Base-by-base conservation (phyloP, 805 yeast species). In the Wickerhamomyces pijperi region DNA sequence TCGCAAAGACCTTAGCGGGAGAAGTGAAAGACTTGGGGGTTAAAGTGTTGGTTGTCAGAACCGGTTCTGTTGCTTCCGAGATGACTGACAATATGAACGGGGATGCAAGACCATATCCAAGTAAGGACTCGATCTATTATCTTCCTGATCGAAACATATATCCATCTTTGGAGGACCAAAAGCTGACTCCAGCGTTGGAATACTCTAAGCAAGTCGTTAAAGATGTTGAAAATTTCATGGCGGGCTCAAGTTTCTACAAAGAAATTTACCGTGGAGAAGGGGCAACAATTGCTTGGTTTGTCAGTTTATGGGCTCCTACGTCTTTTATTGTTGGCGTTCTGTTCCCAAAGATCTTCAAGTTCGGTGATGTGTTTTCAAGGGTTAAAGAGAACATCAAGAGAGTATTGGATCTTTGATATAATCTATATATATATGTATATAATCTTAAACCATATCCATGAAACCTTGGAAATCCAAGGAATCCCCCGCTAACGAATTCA, bases 11-110 rank as follows among this genome's bases (percentile, higher is more conserved):
- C 2, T 47, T 67, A 16, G 59, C 56, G 4, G 40, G 52, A 5
- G 72, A 67, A 40, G 46, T 65, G 53, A 44, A 47, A 32, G 60
- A 61, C 0, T 54, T 64, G 37, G 70, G 64, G 1, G 67, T 66
- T 28, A 51, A 54, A 38, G 67, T 64, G 3, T 58, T 64, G 36
- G 54, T 60, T 43, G 58, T 65, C 7, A 49, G 59, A 21, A 61
- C 70, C 3, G 72, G 72, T 3, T 62, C 60, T 12, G 67, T 67
- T 11, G 50, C 56, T 17, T 61, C 68, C 3, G 60, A 50, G 12
- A 59, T 64, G 23, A 48, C 42, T 39, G 38, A 38, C 1, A 39
- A 40, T 12, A 31, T 40, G 2, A 29, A 36, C 17, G 38, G 25
- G 9, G 25, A 21, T 7, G 32, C 7, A 28, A 15, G 14, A 28